A percentile compares a stretch with the other conserved stretches of the same genome.
phyloP scores from a whole-genome alignment of 331 rosid species.

The Acacia pycnantha region DNA sequence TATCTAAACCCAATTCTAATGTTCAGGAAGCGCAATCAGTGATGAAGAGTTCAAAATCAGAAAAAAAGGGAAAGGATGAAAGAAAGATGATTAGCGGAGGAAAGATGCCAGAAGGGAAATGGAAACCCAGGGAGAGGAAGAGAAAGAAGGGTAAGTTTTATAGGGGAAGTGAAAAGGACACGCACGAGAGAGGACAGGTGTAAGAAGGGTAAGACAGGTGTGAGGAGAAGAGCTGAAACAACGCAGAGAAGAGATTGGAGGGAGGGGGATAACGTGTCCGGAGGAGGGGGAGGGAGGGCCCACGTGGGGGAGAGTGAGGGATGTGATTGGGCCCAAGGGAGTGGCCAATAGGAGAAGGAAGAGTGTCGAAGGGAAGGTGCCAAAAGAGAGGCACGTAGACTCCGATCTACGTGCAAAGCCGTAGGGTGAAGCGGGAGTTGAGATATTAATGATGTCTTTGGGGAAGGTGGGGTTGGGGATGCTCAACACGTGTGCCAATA shows the following conservation, averaged over 20 bases:
- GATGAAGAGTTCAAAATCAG: too few relatives aligned
- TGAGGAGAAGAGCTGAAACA: constrained; percentile 28
- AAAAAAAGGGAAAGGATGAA: too few relatives aligned
- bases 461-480: constrained; percentile 11
- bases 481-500: constrained; percentile 43
- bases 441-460: not conserved
- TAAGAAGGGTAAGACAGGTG: constrained; percentile 37
- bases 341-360: constrained; percentile 26
- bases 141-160: not conserved
- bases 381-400: constrained; percentile 36
- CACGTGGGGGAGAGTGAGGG: not conserved
- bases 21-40: not conserved
- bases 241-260: constrained; percentile 41
- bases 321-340: constrained; percentile 21
- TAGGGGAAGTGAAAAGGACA: constrained; percentile 33
- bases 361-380: constrained; percentile 30
- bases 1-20: not conserved
- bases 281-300: constrained; percentile 11
- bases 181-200: constrained; percentile 47
- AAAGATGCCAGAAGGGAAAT: not conserved
- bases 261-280: constrained; percentile 33
- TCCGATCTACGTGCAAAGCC: constrained; percentile 13
- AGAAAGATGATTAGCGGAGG: accelerated
- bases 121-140: not conserved
- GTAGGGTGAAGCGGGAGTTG: not conserved